Conservation (phyloP, 2,329 filamentous ascomycete species). For the Neonectria ditissima region DNA sequence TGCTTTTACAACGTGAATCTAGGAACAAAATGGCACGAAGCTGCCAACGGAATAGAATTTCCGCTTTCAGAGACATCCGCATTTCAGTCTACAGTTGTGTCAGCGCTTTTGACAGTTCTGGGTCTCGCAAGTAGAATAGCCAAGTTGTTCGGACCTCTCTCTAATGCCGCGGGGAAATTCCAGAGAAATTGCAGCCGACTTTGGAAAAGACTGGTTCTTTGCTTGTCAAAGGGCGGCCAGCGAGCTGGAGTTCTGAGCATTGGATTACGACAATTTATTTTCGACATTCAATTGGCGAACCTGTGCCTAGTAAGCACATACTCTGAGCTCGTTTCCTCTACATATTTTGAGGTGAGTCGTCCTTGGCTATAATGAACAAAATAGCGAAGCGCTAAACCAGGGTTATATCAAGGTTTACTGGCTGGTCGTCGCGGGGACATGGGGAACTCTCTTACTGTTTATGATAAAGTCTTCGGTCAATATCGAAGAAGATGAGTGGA, state of each 20-base stretch:
- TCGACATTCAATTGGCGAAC: neutral
- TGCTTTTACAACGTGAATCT: neutral
- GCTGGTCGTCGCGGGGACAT: neutral
- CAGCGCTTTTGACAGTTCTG: neutral
- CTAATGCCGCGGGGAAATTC: neutral
- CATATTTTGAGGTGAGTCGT: neutral
- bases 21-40: neutral
- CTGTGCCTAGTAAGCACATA: neutral
- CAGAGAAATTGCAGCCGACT: neutral
- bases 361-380: neutral
- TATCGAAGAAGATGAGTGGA: conserved; percentile 16
- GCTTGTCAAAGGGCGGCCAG: neutral
- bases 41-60: no score
- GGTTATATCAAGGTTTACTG: conserved; percentile 10
- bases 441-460: conserved; percentile 2
- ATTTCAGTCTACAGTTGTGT: neutral
- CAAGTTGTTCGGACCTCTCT: neutral
- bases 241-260: neutral
- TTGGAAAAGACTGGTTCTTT: neutral
- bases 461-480: neutral
- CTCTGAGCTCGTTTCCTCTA: conserved; percentile 2
- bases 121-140: neutral
- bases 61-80: neutral
- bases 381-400: no score
- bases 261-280: neutral